Conservation (phyloP, 2,329 filamentous ascomycete species). For the Cladobotryum protrusum region DNA sequence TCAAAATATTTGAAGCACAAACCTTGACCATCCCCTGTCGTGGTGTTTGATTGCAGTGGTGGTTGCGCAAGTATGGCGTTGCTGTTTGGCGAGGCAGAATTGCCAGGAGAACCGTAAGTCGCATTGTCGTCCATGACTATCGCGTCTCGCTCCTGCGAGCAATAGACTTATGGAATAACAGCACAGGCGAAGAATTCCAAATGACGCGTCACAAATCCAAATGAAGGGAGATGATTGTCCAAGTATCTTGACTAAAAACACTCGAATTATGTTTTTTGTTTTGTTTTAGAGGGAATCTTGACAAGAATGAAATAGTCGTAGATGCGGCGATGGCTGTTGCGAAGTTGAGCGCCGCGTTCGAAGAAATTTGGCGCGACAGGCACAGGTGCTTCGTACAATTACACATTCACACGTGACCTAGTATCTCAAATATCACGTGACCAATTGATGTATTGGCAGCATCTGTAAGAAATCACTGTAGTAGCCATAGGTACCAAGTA, state of each 20-base stretch:
- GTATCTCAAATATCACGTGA: background rate
- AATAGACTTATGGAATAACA: no score
- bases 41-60: conserved; percentile 40
- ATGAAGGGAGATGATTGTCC: no score
- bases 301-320: no score
- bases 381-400: background rate
- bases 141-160: conserved; percentile 3
- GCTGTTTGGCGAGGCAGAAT: conserved; percentile 49
- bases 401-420: background rate
- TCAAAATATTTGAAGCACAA: conserved; percentile 11
- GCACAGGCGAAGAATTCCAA: no score
- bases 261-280: no score
- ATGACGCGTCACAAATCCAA: no score
- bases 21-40: conserved; percentile 42
- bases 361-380: background rate
- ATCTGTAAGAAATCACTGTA: no score
- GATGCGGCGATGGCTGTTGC: background rate
- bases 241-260: no score
- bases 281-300: no score
- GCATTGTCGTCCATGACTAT: conserved; percentile 51
- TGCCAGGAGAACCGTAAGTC: conserved; percentile 52
- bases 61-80: conserved; percentile 53
- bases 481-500: no score
- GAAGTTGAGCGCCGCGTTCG: background rate
- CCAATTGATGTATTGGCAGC: no score